phyloP scores from a whole-genome alignment of 2,329 filamentous ascomycete species.

The Aspergillus brasiliensis region DNA sequence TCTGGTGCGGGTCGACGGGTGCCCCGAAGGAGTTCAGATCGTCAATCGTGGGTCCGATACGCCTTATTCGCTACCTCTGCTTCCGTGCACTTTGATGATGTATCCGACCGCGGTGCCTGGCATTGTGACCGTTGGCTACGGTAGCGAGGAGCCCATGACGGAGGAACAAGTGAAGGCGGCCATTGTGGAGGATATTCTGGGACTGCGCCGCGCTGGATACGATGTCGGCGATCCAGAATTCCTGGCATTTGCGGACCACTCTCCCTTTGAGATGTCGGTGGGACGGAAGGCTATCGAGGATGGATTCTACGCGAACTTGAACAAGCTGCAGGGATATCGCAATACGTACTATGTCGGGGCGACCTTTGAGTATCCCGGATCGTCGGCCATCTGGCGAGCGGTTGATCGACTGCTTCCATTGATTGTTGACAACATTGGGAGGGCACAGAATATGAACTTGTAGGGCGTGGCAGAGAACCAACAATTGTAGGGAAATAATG shows the following conservation, averaged over 20 bases:
- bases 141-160: conserved; percentile 4
- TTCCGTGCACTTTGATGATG: conserved; percentile 12
- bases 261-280: conserved; percentile 34
- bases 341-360: conserved; percentile 45
- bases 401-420: conserved; percentile 1
- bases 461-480: too few relatives aligned
- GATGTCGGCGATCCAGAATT: conserved; percentile 13
- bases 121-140: conserved; percentile 5
- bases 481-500: too few relatives aligned
- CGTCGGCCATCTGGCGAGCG: conserved; percentile 6
- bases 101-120: neutral
- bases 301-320: conserved; percentile 41
- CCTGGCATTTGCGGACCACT: conserved; percentile 23
- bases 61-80: conserved; percentile 7
- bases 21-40: conserved; percentile 15
- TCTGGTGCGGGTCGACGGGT: conserved; percentile 32
- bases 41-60: conserved; percentile 13
- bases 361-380: conserved; percentile 13
- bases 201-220: neutral
- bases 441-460: neutral
- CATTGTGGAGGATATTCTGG: conserved; percentile 6
- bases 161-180: conserved; percentile 4
- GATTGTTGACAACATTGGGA: neutral
- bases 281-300: conserved; percentile 30
- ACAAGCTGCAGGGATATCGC: conserved; percentile 41